phyloP scores from a whole-genome alignment of 1,284 basidiomycete species.

The Cystobasidium slooffiae region DNA sequence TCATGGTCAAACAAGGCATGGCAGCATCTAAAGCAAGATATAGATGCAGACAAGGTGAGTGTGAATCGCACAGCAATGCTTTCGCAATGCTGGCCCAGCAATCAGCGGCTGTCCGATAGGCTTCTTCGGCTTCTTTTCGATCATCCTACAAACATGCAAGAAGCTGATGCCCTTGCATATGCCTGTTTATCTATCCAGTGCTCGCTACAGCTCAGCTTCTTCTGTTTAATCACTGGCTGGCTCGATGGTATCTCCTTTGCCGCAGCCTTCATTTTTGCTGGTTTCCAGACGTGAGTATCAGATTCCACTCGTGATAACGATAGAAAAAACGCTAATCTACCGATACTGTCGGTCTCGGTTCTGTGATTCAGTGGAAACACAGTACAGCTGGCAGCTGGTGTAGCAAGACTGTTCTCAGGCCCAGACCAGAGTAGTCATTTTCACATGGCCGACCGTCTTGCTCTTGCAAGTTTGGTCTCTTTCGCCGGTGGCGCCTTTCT shows the following conservation, averaged over 20 bases:
- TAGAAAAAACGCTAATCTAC: not conserved
- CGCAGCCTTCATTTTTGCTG: conserved; percentile 73
- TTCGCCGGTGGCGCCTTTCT: conserved; percentile 64
- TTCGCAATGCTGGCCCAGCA: not conserved
- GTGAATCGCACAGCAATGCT: not conserved
- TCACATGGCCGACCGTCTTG: conserved; percentile 77
- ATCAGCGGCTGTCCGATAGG: not conserved
- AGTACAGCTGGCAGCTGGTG: conserved; percentile 65
- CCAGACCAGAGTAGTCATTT: conserved; percentile 62
- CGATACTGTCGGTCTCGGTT: not conserved
- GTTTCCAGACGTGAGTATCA: conserved; percentile 68
- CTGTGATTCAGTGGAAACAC: conserved; percentile 56
- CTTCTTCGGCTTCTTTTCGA: not conserved
- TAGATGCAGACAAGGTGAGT: conserved; percentile 26
- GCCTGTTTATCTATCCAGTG: conserved; percentile 2
- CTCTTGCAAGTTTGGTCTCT: conserved; percentile 71
- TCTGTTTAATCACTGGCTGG: conserved; percentile 43
- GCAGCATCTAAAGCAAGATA: conserved; percentile 26
- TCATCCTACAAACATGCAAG: not conserved
- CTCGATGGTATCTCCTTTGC: conserved; percentile 40
- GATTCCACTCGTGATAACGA: not conserved
- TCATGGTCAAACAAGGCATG: conserved; percentile 12
- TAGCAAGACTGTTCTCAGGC: conserved; percentile 69
- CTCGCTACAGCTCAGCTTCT: conserved; percentile 31
- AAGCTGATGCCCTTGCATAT: not conserved